Evolutionary conservation across 225 moss, liverwort and hornwort genomes (phyloP).

Genomic region (Pseudoscleropodium purum): DNA sequence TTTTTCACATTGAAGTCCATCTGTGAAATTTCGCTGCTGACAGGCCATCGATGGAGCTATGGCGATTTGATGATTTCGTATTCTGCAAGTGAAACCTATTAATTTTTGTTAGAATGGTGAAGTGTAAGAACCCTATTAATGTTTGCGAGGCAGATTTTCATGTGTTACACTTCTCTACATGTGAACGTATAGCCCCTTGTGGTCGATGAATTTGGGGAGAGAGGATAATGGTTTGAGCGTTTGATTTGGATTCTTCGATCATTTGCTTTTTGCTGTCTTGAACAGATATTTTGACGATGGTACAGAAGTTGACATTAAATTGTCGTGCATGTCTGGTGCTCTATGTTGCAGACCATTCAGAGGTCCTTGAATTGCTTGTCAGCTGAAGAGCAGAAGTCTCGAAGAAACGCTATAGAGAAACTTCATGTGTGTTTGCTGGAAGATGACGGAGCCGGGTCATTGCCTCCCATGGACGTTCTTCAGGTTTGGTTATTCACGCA

Average conservation of each 20-base stretch:
- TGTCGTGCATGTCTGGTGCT: background rate
- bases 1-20: background rate
- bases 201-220: background rate
- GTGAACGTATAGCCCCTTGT: background rate
- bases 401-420: constrained; percentile 52
- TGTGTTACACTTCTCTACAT: background rate
- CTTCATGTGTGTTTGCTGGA: constrained; percentile 48
- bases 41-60: background rate
- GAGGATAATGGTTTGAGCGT: background rate
- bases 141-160: background rate
- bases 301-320: background rate
- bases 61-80: background rate
- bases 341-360: constrained; percentile 48
- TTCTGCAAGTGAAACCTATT: background rate
- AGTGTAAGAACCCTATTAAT: background rate
- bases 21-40: background rate
- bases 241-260: background rate
- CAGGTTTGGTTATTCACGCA: constrained; percentile 16
- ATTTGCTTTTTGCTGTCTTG: background rate
- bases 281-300: background rate
- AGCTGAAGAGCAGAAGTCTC: constrained; percentile 54
- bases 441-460: constrained; percentile 58
- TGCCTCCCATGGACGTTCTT: constrained; percentile 48
- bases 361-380: constrained; percentile 72
- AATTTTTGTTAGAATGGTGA: background rate